A percentile compares a stretch with the other conserved stretches of the same genome.
phyloP scores from a whole-genome alignment of 2,329 filamentous ascomycete genomes.

The Beauveria sp. region DNA sequence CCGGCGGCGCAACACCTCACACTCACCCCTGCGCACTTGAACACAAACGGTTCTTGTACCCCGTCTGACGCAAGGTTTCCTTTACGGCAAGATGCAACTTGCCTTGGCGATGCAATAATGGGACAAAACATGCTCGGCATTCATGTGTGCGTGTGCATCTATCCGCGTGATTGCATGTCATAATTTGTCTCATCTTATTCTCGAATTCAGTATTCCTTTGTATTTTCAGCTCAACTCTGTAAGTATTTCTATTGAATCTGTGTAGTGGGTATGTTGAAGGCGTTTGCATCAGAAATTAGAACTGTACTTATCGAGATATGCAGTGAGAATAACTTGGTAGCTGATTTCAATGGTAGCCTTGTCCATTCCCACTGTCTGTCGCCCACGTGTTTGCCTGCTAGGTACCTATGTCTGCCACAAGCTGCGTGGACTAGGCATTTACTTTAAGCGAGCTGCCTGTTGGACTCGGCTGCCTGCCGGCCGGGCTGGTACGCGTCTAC shows the following conservation, averaged over 20 bases:
- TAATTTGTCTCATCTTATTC: neutral
- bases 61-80: neutral
- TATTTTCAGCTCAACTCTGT: neutral
- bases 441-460: neutral
- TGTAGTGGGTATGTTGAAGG: neutral
- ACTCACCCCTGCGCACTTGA: neutral
- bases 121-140: neutral
- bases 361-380: neutral
- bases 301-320: neutral
- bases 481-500: too few relatives aligned
- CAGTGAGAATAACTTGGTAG: neutral
- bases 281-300: neutral
- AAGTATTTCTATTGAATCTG: neutral
- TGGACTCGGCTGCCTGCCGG: neutral
- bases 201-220: neutral
- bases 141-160: neutral
- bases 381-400: neutral
- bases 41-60: neutral
- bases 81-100: neutral
- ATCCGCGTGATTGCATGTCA: neutral
- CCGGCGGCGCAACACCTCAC: neutral
- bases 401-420: neutral
- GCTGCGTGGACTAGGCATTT: neutral
- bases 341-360: neutral
- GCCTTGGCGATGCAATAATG: neutral